phyloP scores from a whole-genome alignment of 345 rosid genomes.

The Linum lewisii region DNA sequence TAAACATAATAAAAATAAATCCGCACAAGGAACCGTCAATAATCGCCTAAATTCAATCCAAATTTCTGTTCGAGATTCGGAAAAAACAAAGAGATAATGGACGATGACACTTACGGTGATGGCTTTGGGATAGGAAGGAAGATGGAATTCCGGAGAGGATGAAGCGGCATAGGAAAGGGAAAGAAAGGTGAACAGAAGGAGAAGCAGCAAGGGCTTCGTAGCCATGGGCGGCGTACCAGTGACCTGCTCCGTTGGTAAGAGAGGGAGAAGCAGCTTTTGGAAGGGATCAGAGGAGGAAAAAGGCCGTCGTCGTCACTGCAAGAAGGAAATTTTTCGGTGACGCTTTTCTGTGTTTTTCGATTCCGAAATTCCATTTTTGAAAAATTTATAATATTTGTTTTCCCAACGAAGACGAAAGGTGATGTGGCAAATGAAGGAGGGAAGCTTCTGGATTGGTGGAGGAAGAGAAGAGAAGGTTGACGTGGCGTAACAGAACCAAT shows the following conservation, averaged over 20 bases:
- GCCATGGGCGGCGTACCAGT: neutral
- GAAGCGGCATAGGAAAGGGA: conserved; percentile 29
- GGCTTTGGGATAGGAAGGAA: conserved; percentile 49
- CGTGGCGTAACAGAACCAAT: neutral
- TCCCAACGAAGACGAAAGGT: neutral
- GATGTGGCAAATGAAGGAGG: neutral
- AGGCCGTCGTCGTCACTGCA: neutral
- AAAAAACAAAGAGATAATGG: neutral
- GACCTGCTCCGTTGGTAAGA: neutral
- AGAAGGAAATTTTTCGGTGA: no score
- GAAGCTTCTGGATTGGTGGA: neutral
- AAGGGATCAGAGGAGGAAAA: neutral
- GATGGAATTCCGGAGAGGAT: conserved; percentile 32
- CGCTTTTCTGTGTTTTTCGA: neutral
- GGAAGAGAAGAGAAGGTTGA: neutral
- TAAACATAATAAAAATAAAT: neutral
- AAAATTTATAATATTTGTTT: no score
- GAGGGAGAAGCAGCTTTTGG: neutral
- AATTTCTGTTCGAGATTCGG: no score
- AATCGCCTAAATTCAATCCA: neutral
- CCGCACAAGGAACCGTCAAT: neutral
- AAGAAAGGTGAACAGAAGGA: conserved; percentile 26
- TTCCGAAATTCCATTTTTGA: no score
- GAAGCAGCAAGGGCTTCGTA: conserved; percentile 4
- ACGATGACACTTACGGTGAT: conserved; percentile 39